Base-by-base conservation (phyloP, 345 rosid species). In the Salix purpurea region DNA sequence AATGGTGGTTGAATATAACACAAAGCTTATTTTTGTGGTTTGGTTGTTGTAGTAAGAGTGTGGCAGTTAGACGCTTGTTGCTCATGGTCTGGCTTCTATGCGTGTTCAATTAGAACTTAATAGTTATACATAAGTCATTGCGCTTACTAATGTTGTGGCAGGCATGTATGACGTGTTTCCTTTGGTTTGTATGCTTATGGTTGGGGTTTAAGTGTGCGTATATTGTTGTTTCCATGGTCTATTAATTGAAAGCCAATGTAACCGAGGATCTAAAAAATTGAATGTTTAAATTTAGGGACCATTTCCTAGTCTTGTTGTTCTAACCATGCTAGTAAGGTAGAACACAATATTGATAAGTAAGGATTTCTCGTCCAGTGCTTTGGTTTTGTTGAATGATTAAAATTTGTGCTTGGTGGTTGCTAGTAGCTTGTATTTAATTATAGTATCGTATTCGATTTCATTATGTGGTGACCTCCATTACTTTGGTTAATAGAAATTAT, bases 81-180 rank as follows among this genome's bases (percentile, higher is more conserved):
- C 58, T 30, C 24, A 66, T 78, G 67, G 36, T 44, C 73, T 65
- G 13, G 70, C 70, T 74, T 4, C 9, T 69, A 50, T 68, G 12
- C 2, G 24, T 56, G 68, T 36, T 1, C 2, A 60, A 54, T 21
- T 9, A 21, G 71, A 60, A 23, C 65, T 65, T 50, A 15, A 28
- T 7, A 6, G 46, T 16, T 66, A 13, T 18, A 42, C 14, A 26
- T 60, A 67, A 67, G 21, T 18, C 23, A 50, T 7, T 18, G 3
- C 23, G 7, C 3, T 50, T 50, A 18, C 9, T 18, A 50, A 18
- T 50, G 21, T 21, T 68, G 28, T 37, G 18, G 54, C 16, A 6
- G 65, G 46, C 34, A 15, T 50, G 46, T 67, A 36, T 39, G 14
- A 2, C 11, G 44, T 40, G 13, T 67, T 54, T 6, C 24, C 2